Evolutionary conservation across 306 rosid species (phyloP), one percentile per base, ranked within the genome.

Genomic region (Prunus fruticosa): DNA sequence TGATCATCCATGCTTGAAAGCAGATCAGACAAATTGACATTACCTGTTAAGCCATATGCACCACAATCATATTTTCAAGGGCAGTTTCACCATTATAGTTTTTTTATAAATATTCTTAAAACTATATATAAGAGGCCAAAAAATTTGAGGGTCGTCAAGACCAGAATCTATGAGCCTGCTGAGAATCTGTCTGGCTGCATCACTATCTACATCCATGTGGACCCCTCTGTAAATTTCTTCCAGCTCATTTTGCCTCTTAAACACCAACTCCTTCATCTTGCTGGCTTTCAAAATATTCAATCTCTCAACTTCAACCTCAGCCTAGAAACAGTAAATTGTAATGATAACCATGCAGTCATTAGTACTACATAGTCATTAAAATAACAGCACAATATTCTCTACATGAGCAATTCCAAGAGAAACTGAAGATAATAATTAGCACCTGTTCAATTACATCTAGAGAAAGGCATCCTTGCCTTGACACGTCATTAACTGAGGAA

Each of bases 1-100:
- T 91, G 93, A 61, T 89, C 96, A 77, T 94, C 97, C 96, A 91
- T 87, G 81, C 88, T 87, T 62, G 89, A 86, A 79, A 94, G 98
- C 84, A 94, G 83, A 46, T 87, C 91, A 49, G 91, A 85, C 67
- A 89, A 78, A 79, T 84, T 86, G 20, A 78, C 57, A 79, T 80
- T 71, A 64, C 97, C 98, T 91, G 83, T 18, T 71, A 79, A 79
- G 75, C 71, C 53, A 87, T 54, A 54, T 74, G 76, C 66, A 70
- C 32, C 50, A 57, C 7, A n/a, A 60, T 8, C 51, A 54, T 19
- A 38, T 19, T 57, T 11, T 38, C 12, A 71, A 30, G 47, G 64
- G n/a, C 2, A 18, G 6, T 45, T 32, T 30, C 47, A 52, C 41
- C 63, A 41, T 14, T 25, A 57, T 20, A 66, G n/a, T 8, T 38